Percentiles rank a stretch among this genome's conserved stretches.
These are phyloP conservation scores for Boletus sp. DNA, from an alignment of 768 basidiomycete genomes.

Conservation along the genomic window DNA sequence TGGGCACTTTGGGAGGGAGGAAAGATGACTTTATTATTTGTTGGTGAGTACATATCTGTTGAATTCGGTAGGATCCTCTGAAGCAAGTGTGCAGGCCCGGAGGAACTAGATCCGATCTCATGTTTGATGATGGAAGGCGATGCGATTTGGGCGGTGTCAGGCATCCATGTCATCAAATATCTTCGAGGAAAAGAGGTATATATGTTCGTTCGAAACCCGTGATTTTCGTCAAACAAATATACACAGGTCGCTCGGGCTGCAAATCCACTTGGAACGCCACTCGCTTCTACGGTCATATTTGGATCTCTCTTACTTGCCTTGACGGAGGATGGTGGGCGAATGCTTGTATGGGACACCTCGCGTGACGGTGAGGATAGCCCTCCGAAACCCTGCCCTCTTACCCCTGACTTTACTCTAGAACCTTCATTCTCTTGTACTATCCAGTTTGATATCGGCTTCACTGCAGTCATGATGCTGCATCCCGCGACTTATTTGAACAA, in stretches of 20 bases:
- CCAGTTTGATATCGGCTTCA: slow-evolving; percentile 80
- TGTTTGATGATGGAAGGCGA: slow-evolving; percentile 82
- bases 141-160: slow-evolving; percentile 79
- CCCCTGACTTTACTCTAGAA: slow-evolving; percentile 18
- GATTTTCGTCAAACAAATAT: slow-evolving; percentile 5
- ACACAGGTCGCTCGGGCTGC: slow-evolving; percentile 49
- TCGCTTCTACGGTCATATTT: slow-evolving; percentile 74
- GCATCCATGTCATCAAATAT: slow-evolving; percentile 70
- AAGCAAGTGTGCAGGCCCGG: slow-evolving; percentile 63
- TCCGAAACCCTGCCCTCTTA: neutral
- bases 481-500: slow-evolving; percentile 98
- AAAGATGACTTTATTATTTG: slow-evolving; percentile 89
- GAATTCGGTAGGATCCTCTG: neutral
- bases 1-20: slow-evolving; percentile 98
- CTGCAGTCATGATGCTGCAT: slow-evolving; percentile 82
- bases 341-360: slow-evolving; percentile 77
- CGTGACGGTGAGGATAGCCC: slow-evolving; percentile 47
- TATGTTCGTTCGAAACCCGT: neutral
- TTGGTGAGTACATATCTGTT: slow-evolving; percentile 56
- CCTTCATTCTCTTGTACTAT: slow-evolving; percentile 49
- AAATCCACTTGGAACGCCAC: slow-evolving; percentile 59
- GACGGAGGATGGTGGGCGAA: slow-evolving; percentile 70
- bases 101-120: slow-evolving; percentile 68
- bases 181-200: slow-evolving; percentile 83
- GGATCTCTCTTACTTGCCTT: slow-evolving; percentile 79